Evolutionary conservation across 208 protist genomes (phyloP).

Genomic region (Crithidia fasciculata): DNA sequence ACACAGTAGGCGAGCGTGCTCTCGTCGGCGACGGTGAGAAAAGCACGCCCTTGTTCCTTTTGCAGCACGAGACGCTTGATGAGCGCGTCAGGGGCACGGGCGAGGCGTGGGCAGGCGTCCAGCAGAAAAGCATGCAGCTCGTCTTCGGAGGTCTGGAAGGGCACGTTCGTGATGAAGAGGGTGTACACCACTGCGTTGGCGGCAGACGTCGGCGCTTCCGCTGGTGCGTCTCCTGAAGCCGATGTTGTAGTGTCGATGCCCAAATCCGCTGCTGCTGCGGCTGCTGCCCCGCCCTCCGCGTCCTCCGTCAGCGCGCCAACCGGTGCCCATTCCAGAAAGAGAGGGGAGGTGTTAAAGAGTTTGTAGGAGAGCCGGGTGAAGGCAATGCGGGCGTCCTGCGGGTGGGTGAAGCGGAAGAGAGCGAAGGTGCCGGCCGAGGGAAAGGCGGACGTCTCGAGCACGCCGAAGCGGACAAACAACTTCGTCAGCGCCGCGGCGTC

Average conservation of each 20-base stretch:
- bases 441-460: slow-evolving; percentile 74
- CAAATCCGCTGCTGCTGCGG: slow-evolving; percentile 16
- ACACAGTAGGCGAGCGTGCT: slow-evolving; percentile 65
- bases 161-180: slow-evolving; percentile 90
- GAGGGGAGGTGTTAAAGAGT: slow-evolving; percentile 91
- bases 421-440: slow-evolving; percentile 67
- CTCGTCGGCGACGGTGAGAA: slow-evolving; percentile 81
- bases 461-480: slow-evolving; percentile 74
- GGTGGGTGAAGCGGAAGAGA: slow-evolving; percentile 75
- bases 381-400: slow-evolving; percentile 88
- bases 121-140: slow-evolving; percentile 76
- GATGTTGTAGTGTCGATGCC: slow-evolving; percentile 8
- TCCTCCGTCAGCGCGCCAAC: slow-evolving; percentile 81
- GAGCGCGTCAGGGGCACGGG: slow-evolving; percentile 93
- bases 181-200: slow-evolving; percentile 52
- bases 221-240: neutral
- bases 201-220: neutral
- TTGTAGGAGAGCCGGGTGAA: slow-evolving; percentile 96
- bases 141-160: slow-evolving; percentile 79
- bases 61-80: slow-evolving; percentile 85
- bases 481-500: slow-evolving; percentile 66
- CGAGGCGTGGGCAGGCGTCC: slow-evolving; percentile 87
- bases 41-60: slow-evolving; percentile 96
- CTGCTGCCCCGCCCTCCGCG: slow-evolving; percentile 19
- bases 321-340: slow-evolving; percentile 99